A percentile compares a stretch with the other conserved stretches of the same genome.
These are phyloP conservation scores for Talaromyces sp. DNA, from an alignment of 2,329 filamentous ascomycete species.

Conservation along the genomic window DNA sequence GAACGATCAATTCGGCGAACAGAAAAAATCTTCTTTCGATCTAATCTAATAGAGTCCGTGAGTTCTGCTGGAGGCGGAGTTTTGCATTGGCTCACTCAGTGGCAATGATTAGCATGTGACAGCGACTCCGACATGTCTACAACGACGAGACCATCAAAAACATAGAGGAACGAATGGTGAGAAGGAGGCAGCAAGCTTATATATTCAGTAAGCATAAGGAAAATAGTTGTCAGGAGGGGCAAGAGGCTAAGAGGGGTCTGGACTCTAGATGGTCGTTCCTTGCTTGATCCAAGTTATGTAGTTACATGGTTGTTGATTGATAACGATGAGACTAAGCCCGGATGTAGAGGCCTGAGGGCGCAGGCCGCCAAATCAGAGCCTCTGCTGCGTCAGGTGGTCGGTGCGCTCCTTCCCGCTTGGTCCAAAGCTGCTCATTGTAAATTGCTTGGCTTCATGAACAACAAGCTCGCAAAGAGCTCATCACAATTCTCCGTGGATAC, in stretches of 20 bases:
- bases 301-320: neutral
- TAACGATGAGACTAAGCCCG: neutral
- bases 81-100: neutral
- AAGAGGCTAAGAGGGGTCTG: neutral
- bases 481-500: neutral
- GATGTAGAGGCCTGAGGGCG: neutral
- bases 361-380: conserved; percentile 4
- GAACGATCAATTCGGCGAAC: neutral
- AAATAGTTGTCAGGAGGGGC: neutral
- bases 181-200: neutral
- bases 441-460: neutral
- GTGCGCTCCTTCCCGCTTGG: neutral
- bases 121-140: neutral
- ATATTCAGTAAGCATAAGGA: neutral
- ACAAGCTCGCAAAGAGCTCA: neutral
- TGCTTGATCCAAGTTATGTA: neutral
- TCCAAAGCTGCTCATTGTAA: neutral
- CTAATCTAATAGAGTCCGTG: neutral
- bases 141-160: neutral
- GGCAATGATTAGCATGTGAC: conserved; percentile 11
- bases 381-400: neutral
- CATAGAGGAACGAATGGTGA: neutral
- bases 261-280: neutral
- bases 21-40: neutral
- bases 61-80: neutral